Percentiles rank a stretch among this genome's conserved stretches.
These are phyloP conservation scores for Ensete ventricosum DNA, from an alignment of 176 grass and related monocot genomes.

Conservation along the genomic window DNA sequence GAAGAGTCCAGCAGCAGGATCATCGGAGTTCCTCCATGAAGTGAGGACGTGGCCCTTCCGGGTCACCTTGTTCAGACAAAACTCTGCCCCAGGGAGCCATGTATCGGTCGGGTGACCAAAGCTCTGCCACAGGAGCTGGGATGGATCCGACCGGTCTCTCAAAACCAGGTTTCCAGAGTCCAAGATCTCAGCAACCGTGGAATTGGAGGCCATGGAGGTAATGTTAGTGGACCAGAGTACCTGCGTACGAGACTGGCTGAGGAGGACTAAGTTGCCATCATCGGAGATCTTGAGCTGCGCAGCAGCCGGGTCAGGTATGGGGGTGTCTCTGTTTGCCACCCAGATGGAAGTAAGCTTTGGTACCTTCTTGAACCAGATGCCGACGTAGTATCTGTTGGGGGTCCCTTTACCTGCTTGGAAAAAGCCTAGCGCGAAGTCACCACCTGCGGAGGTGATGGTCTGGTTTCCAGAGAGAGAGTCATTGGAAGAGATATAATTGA, in stretches of 20 bases:
- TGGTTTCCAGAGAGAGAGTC: not conserved
- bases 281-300: not conserved
- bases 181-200: too few species aligned
- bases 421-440: not conserved
- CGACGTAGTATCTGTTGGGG: not conserved
- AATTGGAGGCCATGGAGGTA: too few species aligned
- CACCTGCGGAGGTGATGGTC: not conserved
- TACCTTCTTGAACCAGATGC: slow-evolving; percentile 2
- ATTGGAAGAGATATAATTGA: not conserved
- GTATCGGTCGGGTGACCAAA: not conserved
- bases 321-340: not conserved
- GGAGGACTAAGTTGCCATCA: slow-evolving; percentile 2
- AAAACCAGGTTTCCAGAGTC: too few species aligned
- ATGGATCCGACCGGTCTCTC: too few species aligned
- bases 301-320: not conserved
- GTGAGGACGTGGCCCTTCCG: too few species aligned
- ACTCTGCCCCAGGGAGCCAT: too few species aligned
- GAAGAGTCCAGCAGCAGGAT: too few species aligned
- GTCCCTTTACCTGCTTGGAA: not conserved
- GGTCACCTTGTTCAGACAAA: too few species aligned
- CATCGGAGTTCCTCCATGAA: too few species aligned
- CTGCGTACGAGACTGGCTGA: too few species aligned
- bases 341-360: not conserved
- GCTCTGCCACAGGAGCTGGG: not conserved
- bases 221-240: not conserved